A percentile compares a stretch with the other conserved stretches of the same genome.
Evolutionary conservation across 306 rosid species (phyloP).

Genomic region (Alnus glutinosa): DNA sequence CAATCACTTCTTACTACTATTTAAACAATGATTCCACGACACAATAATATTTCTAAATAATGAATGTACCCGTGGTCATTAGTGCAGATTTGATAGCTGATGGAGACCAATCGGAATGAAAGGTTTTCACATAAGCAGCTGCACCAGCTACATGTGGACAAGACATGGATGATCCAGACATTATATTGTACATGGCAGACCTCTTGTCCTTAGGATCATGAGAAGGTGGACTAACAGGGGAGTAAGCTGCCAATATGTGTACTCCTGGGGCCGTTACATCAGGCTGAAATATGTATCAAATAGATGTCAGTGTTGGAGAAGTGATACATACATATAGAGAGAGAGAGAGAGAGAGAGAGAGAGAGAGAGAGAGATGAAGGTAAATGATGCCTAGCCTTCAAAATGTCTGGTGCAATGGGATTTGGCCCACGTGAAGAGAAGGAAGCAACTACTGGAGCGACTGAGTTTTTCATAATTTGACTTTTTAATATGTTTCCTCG

Average conservation of each 20-base stretch:
- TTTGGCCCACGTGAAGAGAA: conserved; percentile 51
- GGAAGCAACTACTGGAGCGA: conserved; percentile 19
- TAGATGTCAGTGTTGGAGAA: neutral
- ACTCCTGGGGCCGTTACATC: conserved; percentile 40
- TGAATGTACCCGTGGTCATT: conserved; percentile 20
- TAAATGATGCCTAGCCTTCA: conserved; percentile 14
- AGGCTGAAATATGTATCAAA: conserved; percentile 16
- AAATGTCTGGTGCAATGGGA: neutral
- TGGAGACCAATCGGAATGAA: conserved; percentile 35
- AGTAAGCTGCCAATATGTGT: conserved; percentile 35
- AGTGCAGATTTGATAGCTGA: conserved; percentile 35
- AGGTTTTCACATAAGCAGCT: conserved; percentile 32
- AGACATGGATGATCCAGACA: conserved; percentile 44
- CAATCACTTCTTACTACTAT: too few species aligned
- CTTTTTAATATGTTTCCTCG: conserved; percentile 13
- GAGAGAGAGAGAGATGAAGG: neutral
- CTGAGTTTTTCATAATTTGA: neutral
- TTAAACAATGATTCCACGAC: too few species aligned
- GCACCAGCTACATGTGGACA: conserved; percentile 38
- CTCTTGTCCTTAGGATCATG: neutral
- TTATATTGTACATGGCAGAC: conserved; percentile 5
- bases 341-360: neutral
- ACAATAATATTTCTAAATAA: too few species aligned
- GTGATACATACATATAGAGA: neutral
- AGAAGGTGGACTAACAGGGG: conserved; percentile 21